Conservation (phyloP, 441 rosid genomes). For the Mallotus repandus region DNA sequence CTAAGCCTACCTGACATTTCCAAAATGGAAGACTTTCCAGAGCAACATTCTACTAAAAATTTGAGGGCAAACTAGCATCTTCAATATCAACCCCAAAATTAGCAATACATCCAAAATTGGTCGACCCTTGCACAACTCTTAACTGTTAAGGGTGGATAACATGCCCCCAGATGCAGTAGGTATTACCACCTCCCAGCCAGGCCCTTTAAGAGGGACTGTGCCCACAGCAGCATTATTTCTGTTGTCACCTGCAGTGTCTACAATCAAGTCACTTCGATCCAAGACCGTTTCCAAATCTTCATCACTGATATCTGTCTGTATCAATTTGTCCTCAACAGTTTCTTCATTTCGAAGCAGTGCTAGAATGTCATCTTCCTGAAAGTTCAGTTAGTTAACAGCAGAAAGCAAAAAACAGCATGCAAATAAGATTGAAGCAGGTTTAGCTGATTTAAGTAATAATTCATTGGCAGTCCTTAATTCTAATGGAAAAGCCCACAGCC, state of each 20-base stretch:
- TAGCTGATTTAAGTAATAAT: background rate
- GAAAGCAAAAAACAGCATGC: too few relatives aligned
- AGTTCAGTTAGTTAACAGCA: background rate
- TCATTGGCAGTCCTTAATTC: too few relatives aligned
- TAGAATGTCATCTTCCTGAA: slow-evolving; percentile 81
- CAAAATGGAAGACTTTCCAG: slow-evolving; percentile 11
- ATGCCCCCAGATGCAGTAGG: slow-evolving; percentile 72
- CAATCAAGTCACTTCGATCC: slow-evolving; percentile 73
- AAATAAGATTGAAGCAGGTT: background rate
- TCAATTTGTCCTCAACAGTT: slow-evolving; percentile 81
- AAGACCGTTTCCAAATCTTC: slow-evolving; percentile 70
- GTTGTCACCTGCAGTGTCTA: slow-evolving; percentile 21
- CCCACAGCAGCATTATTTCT: slow-evolving; percentile 30
- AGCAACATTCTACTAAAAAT: slow-evolving; percentile 20
- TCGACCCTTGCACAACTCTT: background rate
- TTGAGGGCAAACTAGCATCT: background rate
- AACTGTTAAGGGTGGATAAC: slow-evolving; percentile 81
- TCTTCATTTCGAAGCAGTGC: slow-evolving; percentile 72
- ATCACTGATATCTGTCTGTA: slow-evolving; percentile 81
- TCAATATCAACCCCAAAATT: background rate
- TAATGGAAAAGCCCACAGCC: background rate
- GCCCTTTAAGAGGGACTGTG: slow-evolving; percentile 71
- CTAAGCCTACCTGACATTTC: background rate
- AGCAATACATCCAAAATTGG: background rate
- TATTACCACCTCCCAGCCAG: slow-evolving; percentile 97